A percentile compares a stretch with the other conserved stretches of the same genome.
These are phyloP conservation scores for Morella rubra DNA, from an alignment of 306 rosid species.

Conservation along the genomic window DNA sequence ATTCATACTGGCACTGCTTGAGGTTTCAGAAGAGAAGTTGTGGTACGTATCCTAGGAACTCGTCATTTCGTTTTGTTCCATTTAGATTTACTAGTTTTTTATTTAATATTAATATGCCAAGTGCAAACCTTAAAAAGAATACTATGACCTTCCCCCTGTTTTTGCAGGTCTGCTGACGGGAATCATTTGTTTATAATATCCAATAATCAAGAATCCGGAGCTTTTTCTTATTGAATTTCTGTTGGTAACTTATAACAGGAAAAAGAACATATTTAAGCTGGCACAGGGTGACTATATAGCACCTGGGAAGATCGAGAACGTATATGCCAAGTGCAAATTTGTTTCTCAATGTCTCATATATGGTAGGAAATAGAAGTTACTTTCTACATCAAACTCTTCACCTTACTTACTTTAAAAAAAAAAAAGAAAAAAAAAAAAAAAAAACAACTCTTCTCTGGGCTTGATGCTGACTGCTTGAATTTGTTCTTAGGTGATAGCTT, in stretches of 20 bases:
- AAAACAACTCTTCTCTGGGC: constrained; percentile 5
- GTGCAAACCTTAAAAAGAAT: neutral
- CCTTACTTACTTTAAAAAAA: too few species aligned
- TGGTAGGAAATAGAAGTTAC: constrained; percentile 54
- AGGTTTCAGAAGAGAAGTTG: neutral
- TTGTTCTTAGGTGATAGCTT: constrained; percentile 81
- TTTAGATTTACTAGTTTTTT: too few species aligned
- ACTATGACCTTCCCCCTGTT: neutral
- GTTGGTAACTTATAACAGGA: constrained; percentile 51
- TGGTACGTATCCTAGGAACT: neutral
- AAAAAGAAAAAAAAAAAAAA: too few species aligned
- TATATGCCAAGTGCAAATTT: constrained; percentile 85
- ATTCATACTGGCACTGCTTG: neutral
- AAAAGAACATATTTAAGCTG: constrained; percentile 96
- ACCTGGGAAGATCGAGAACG: constrained; percentile 97
- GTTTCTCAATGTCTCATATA: constrained; percentile 83
- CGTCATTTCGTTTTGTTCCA: too few species aligned
- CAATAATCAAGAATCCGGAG: neutral
- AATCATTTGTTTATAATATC: neutral
- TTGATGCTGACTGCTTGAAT: constrained; percentile 32
- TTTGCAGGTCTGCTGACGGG: neutral
- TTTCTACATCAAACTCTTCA: neutral
- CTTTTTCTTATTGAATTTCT: constrained; percentile 9
- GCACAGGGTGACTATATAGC: constrained; percentile 99
- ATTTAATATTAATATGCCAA: too few species aligned